phyloP scores from a whole-genome alignment of 495 filamentous ascomycete species.

The Penicillium pancosmium region DNA sequence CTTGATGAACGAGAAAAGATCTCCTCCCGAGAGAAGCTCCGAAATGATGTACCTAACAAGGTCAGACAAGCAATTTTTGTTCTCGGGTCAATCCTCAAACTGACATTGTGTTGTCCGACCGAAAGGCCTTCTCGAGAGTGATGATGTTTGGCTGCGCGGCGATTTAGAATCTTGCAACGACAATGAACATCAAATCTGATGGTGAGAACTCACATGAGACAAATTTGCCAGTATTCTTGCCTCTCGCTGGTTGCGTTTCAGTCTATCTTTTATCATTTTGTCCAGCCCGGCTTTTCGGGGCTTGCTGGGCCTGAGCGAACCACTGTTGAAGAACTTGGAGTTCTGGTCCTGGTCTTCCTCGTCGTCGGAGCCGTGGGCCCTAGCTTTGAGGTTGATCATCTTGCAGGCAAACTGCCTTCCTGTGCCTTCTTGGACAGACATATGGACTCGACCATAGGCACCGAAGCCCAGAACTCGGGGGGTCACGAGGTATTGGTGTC shows the following conservation, averaged over 20 bases:
- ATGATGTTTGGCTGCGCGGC: conserved; percentile 61
- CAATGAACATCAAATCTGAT: not conserved
- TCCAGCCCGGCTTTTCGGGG: not conserved
- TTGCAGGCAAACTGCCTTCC: conserved; percentile 57
- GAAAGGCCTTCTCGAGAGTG: conserved; percentile 55
- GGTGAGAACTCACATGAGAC: conserved; percentile 55
- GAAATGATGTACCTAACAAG: conserved; percentile 62
- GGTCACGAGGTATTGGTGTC: conserved; percentile 49
- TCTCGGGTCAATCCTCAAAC: conserved; percentile 18
- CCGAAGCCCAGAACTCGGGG: conserved; percentile 53
- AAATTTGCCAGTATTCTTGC: conserved; percentile 58
- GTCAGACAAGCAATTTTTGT: not conserved
- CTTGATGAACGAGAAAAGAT: conserved; percentile 64
- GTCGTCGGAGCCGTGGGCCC: conserved; percentile 8
- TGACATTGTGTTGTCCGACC: conserved; percentile 53
- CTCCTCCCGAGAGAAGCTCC: conserved; percentile 66
- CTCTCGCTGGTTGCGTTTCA: conserved; percentile 42
- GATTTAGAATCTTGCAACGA: not conserved
- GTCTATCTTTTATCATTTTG: conserved; percentile 12
- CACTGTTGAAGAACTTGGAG: conserved; percentile 7
- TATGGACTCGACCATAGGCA: conserved; percentile 49
- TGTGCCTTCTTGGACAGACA: conserved; percentile 44
- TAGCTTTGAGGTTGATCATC: conserved; percentile 42
- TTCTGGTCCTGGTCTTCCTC: conserved; percentile 5
- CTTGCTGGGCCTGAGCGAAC: not conserved